These are phyloP conservation scores for Omphalotus olearius DNA, from an alignment of 1,284 basidiomycete species.

Conservation along the genomic window DNA sequence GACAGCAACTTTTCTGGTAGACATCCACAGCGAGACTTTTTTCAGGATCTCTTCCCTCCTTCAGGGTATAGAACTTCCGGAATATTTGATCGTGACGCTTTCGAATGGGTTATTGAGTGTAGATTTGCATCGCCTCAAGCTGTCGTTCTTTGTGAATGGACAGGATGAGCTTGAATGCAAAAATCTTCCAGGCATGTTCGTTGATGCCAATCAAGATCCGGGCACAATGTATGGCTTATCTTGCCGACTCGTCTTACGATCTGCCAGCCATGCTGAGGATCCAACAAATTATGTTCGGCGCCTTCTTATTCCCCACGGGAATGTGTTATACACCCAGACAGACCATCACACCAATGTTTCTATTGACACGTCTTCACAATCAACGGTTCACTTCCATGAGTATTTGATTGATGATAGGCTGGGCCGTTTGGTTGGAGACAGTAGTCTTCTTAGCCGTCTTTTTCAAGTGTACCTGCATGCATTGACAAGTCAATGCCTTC, in stretches of 20 bases:
- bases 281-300: not conserved
- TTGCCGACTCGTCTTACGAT: not conserved
- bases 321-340: not conserved
- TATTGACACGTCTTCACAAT: too few relatives aligned
- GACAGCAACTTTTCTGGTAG: not conserved
- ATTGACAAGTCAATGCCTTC: conserved; percentile 34
- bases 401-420: conserved; percentile 37
- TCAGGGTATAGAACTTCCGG: not conserved
- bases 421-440: conserved; percentile 30
- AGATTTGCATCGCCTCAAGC: conserved; percentile 2
- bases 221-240: conserved; percentile 4
- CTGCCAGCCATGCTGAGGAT: not conserved
- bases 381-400: conserved; percentile 22
- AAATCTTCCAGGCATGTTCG: conserved; percentile 2
- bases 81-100: not conserved
- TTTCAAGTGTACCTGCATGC: conserved; percentile 44
- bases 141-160: not conserved
- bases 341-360: too few relatives aligned
- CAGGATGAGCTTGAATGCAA: not conserved
- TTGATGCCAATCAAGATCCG: not conserved
- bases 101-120: not conserved
- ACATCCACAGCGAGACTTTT: not conserved
- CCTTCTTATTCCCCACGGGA: conserved; percentile 2
- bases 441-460: conserved; percentile 29
- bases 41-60: too few relatives aligned